Conservation (phyloP, 208 protist genomes). For the Leishmania tropica region DNA sequence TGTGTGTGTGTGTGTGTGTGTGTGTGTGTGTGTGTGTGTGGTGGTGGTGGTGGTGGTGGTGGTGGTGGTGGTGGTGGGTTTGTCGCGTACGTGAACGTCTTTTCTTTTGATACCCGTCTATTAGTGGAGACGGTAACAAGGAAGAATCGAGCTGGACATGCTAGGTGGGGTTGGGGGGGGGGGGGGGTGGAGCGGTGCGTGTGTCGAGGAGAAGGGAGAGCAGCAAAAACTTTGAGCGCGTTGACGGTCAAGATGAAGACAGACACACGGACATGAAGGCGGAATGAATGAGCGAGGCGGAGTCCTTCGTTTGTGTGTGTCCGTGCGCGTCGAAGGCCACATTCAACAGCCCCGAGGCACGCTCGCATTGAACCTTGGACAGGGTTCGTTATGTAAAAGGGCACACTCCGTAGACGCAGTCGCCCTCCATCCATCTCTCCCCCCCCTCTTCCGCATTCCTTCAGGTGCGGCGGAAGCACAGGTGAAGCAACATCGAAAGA, state of each 20-base stretch:
- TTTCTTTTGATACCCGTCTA: neutral
- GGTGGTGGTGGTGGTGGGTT: neutral
- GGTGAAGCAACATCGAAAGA: neutral
- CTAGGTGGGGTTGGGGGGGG: neutral
- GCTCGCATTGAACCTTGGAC: neutral
- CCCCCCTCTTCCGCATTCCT: neutral
- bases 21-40: neutral
- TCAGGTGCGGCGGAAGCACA: neutral
- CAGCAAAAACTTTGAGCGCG: neutral
- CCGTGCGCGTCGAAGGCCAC: neutral
- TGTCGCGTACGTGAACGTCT: no score
- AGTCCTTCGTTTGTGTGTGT: neutral
- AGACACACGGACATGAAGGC: neutral
- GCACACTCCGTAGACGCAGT: neutral
- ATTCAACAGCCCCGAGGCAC: neutral
- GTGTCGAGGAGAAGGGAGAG: neutral
- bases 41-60: no score
- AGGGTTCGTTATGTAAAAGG: neutral
- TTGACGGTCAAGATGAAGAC: neutral
- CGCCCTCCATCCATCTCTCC: neutral
- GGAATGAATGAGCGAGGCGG: neutral
- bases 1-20: neutral
- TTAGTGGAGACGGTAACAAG: neutral
- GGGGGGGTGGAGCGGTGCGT: neutral
- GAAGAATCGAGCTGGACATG: neutral